These are phyloP conservation scores for Sporobolomyces pararoseus DNA, from an alignment of 768 basidiomycete species.

Conservation along the genomic window DNA sequence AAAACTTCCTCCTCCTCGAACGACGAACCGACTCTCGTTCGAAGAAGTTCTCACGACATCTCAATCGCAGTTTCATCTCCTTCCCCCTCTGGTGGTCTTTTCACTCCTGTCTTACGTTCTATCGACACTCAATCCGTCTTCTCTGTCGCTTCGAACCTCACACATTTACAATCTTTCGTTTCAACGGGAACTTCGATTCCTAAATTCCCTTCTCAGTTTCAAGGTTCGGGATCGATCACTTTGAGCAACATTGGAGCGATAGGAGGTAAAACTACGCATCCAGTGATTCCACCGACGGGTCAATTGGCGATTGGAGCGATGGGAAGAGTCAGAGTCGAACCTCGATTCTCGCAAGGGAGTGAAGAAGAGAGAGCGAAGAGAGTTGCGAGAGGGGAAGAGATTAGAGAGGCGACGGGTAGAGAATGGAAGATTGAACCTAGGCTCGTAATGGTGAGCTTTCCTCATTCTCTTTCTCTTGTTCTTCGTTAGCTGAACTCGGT, in stretches of 20 bases:
- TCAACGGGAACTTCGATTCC: slow-evolving; percentile 56
- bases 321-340: slow-evolving; percentile 59
- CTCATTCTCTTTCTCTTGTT: background rate
- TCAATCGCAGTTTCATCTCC: slow-evolving; percentile 72
- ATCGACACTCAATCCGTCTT: slow-evolving; percentile 52
- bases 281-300: slow-evolving; percentile 74
- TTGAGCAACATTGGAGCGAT: slow-evolving; percentile 78
- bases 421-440: slow-evolving; percentile 60
- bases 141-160: slow-evolving; percentile 60
- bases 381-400: slow-evolving; percentile 46
- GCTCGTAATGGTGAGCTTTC: slow-evolving; percentile 31
- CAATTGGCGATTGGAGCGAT: slow-evolving; percentile 81
- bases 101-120: slow-evolving; percentile 66
- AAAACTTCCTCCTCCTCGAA: slow-evolving; percentile 20
- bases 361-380: slow-evolving; percentile 46
- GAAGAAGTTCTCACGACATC: slow-evolving; percentile 62
- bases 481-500: no score
- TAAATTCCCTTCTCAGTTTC: slow-evolving; percentile 21
- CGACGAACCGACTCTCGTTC: slow-evolving; percentile 19
- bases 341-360: slow-evolving; percentile 13
- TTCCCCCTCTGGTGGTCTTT: slow-evolving; percentile 60
- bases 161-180: slow-evolving; percentile 60
- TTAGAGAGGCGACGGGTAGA: slow-evolving; percentile 53
- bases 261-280: slow-evolving; percentile 66
- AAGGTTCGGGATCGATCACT: slow-evolving; percentile 61